Evolutionary conservation across 75 land plant species (phyloP).

Genomic region (Ceratopteris richardii): DNA sequence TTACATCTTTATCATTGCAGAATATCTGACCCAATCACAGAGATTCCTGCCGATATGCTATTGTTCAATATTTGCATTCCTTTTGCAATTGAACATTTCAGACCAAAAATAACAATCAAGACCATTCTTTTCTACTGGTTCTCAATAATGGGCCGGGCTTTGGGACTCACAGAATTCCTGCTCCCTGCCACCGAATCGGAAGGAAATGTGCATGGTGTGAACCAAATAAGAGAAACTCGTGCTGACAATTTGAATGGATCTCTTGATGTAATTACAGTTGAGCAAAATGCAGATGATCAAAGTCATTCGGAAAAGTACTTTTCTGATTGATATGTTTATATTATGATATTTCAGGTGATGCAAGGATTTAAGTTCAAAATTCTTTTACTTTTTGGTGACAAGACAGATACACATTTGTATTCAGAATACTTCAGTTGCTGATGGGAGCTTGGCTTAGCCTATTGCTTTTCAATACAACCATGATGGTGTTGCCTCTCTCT

Average conservation of each 20-base stretch:
- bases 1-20: constrained; percentile 28
- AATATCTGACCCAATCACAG: constrained; percentile 90
- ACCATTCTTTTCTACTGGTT: constrained; percentile 77
- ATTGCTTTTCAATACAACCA: constrained; percentile 67
- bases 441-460: constrained; percentile 92
- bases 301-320: constrained; percentile 62
- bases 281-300: constrained; percentile 50
- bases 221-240: constrained; percentile 8
- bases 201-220: constrained; percentile 38
- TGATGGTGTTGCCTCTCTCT: constrained; percentile 77
- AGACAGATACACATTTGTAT: constrained; percentile 64
- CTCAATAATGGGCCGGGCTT: constrained; percentile 74
- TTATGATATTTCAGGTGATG: too few relatives aligned
- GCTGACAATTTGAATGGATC: constrained; percentile 16
- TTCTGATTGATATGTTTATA: too few relatives aligned
- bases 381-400: too few relatives aligned
- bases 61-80: constrained; percentile 90
- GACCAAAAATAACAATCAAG: constrained; percentile 71
- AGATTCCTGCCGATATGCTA: constrained; percentile 89
- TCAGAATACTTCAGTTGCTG: constrained; percentile 76
- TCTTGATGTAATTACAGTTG: constrained; percentile 24
- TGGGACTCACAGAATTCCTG: constrained; percentile 78
- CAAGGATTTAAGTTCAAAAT: too few relatives aligned
- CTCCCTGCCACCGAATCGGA: constrained; percentile 70
- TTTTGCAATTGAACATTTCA: constrained; percentile 85